Percentiles rank a stretch among this genome's conserved stretches.
These are phyloP conservation scores for Zygoascus biomembranicola DNA, from an alignment of 805 yeast species.

Conservation along the genomic window DNA sequence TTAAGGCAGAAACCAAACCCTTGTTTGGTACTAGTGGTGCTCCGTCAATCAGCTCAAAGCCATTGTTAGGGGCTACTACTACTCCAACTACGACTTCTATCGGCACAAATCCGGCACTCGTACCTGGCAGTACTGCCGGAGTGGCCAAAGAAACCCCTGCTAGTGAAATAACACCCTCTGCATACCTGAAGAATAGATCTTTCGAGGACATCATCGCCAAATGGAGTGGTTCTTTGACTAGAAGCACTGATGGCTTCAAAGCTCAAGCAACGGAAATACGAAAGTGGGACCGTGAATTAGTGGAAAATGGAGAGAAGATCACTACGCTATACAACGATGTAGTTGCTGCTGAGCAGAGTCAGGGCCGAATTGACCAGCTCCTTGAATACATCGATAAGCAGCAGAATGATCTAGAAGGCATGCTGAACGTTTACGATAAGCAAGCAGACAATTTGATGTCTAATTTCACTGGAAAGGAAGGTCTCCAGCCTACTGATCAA, in stretches of 20 bases:
- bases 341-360: constrained; percentile 75
- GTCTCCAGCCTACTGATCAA: constrained; percentile 49
- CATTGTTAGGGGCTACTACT: constrained; percentile 6
- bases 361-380: constrained; percentile 78
- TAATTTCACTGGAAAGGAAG: constrained; percentile 24
- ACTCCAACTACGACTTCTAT: constrained; percentile 1
- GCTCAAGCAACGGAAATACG: constrained; percentile 65
- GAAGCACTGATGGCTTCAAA: constrained; percentile 66
- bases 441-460: constrained; percentile 32
- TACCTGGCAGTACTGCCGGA: neutral
- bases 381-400: constrained; percentile 80
- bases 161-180: constrained; percentile 45
- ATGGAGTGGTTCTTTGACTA: constrained; percentile 83
- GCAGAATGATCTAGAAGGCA: constrained; percentile 80
- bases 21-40: constrained; percentile 8
- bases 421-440: constrained; percentile 74
- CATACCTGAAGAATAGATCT: constrained; percentile 76
- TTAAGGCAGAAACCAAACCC: constrained; percentile 10
- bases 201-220: constrained; percentile 85
- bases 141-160: constrained; percentile 21
- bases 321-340: constrained; percentile 70
- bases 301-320: constrained; percentile 79
- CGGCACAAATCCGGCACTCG: neutral
- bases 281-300: constrained; percentile 79
- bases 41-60: constrained; percentile 3